Base-by-base conservation (phyloP, 305 asterid species). In the Andrographis paniculata region DNA sequence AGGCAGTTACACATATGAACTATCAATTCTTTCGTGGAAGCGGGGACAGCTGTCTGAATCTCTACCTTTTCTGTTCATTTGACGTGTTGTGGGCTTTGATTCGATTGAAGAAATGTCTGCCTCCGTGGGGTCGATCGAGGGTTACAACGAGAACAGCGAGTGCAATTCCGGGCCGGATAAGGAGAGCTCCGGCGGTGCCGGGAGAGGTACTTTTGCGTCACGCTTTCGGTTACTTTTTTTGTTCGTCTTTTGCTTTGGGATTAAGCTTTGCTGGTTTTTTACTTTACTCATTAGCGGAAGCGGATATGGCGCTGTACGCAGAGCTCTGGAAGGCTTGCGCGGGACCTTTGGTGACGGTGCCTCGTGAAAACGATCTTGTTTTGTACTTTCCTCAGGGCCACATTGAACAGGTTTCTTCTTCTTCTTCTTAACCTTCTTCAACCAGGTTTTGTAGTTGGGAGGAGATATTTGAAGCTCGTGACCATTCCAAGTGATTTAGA, bases 251-350 rank as follows among this genome's bases (percentile, higher is more conserved):
- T n/a, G n/a, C n/a, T n/a, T n/a, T n/a, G n/a, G n/a, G n/a, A n/a
- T n/a, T n/a, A n/a, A n/a, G n/a, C n/a, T n/a, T n/a, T n/a, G n/a
- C n/a, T n/a, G n/a, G n/a, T n/a, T n/a, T n/a, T n/a, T n/a, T n/a
- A n/a, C n/a, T n/a, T n/a, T n/a, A n/a, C n/a, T n/a, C n/a, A n/a
- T n/a, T n/a, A 75, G 95, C 57, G 48, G 94, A 84, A 73, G 80
- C 87, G 36, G 84, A 88, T 50, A 59, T 59, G 28, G 94, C 97
- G 55, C 63, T 88, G 47, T 88, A 82, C 72, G 67, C 75, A 53
- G 97, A 88, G 74, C 80, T 88, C 18, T 88, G 97, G 97, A 77
- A 66, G 59, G 95, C 95, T 11, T 88, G 97, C 55, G 97, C 97
- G 12, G 97, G 97, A 47, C 97, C 97, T 24, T 61, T 88, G 23